These are phyloP conservation scores for Geoglossum cookeanum DNA, from an alignment of 2,329 filamentous ascomycete genomes.

Conservation along the genomic window DNA sequence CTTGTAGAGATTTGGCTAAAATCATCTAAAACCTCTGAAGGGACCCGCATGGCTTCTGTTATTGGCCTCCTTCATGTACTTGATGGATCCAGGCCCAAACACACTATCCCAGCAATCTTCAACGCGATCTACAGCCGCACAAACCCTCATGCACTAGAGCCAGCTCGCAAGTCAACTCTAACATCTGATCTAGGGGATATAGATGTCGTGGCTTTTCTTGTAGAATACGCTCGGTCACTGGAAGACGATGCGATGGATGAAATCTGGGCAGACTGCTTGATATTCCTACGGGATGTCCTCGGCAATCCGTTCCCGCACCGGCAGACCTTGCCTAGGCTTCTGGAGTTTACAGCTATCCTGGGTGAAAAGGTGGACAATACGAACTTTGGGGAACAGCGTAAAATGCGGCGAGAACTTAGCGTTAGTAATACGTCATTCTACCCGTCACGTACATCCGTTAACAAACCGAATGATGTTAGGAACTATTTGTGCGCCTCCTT, in stretches of 20 bases:
- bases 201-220: slow-evolving; percentile 72
- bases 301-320: slow-evolving; percentile 89
- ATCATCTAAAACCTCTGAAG: slow-evolving; percentile 26
- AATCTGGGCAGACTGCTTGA: slow-evolving; percentile 88
- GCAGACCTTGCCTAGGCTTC: slow-evolving; percentile 65
- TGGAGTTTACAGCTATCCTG: slow-evolving; percentile 77
- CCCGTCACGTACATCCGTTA: slow-evolving; percentile 8
- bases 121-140: slow-evolving; percentile 92
- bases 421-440: slow-evolving; percentile 33
- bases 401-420: slow-evolving; percentile 76
- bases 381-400: slow-evolving; percentile 84
- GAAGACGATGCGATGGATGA: slow-evolving; percentile 98
- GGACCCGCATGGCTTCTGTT: slow-evolving; percentile 40
- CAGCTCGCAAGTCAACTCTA: slow-evolving; percentile 65
- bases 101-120: slow-evolving; percentile 84
- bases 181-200: slow-evolving; percentile 68
- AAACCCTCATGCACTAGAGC: slow-evolving; percentile 62
- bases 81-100: slow-evolving; percentile 75
- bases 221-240: slow-evolving; percentile 73
- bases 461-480: slow-evolving; percentile 30
- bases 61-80: slow-evolving; percentile 79
- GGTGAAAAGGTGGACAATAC: slow-evolving; percentile 96
- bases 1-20: slow-evolving; percentile 66
- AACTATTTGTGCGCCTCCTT: slow-evolving; percentile 71
- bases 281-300: slow-evolving; percentile 75